These are phyloP conservation scores for Hippophae gyantsensis DNA, from an alignment of 306 rosid species.

Conservation along the genomic window DNA sequence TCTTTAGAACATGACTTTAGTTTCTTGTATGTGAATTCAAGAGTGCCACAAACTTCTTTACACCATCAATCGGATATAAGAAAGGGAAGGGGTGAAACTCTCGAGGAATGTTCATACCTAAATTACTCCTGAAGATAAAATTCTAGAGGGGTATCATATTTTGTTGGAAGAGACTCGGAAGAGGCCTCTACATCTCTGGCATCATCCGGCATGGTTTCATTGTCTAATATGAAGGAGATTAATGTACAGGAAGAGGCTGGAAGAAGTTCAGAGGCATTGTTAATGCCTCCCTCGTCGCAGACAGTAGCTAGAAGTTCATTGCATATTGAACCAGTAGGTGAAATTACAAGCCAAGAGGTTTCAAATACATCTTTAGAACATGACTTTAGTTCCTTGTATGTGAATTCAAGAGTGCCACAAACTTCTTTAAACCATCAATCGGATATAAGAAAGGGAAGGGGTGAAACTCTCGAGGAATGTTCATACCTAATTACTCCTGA, in stretches of 20 bases:
- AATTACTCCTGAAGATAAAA: constrained; percentile 44
- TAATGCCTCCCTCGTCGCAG: constrained; percentile 53
- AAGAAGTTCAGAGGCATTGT: constrained; percentile 31
- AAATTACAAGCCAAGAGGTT: constrained; percentile 24
- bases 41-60: constrained; percentile 29
- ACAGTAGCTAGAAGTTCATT: constrained; percentile 31
- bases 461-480: constrained; percentile 30
- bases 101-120: constrained; percentile 24
- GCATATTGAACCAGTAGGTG: constrained; percentile 23
- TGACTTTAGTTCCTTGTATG: constrained; percentile 37
- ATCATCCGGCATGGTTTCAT: constrained; percentile 28
- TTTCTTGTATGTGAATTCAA: constrained; percentile 25
- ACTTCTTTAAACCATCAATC: constrained; percentile 31
- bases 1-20: constrained; percentile 47
- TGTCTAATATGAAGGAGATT: constrained; percentile 25
- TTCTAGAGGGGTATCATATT: constrained; percentile 9
- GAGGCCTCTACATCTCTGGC: constrained; percentile 33
- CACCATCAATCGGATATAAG: constrained; percentile 25
- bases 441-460: constrained; percentile 22
- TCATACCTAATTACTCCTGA: constrained; percentile 29
- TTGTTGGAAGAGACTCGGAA: constrained; percentile 21
- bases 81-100: constrained; percentile 28
- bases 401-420: constrained; percentile 23
- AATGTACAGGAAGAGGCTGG: constrained; percentile 27
- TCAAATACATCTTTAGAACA: constrained; percentile 38